Evolutionary conservation across 2,329 filamentous ascomycete genomes (phyloP), one percentile per base, ranked within the genome.

Genomic region (Diaporthe sp.): DNA sequence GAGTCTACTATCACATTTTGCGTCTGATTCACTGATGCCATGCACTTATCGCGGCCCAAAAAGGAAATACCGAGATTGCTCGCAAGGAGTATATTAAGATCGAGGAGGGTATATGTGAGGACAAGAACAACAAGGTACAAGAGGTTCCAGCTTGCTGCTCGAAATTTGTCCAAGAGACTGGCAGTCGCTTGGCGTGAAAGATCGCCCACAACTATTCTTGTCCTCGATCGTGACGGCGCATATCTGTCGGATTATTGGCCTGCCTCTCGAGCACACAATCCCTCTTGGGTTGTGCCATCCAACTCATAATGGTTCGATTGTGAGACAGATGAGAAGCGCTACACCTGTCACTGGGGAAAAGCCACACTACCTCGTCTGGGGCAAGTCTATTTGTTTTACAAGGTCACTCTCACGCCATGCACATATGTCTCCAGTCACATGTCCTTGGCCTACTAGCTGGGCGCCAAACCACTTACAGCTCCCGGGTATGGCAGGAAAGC

Each of bases 281-380:
- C 4, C n/a, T 53, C 47, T 55, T 39, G 13, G 22, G 22, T 70
- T 55, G 47, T 31, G 37, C 20, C 49, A 39, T 42, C 65, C n/a
- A 28, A 39, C 31, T 28, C n/a, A 55, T 31, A 22, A 70, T 53
- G 65, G 51, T 39, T n/a, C 31, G 34, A 55, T 51, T 28, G 34
- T 70, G 65, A 55, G 65, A 55, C 65, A 70, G 15, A 8, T 55
- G 15, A 13, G 22, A 68, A 25, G 47, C 47, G 25, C 31, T 28
- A 39, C 34, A 42, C 49, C n/a, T 42, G 65, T n/a, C n/a, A 42
- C 17, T 55, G 34, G n/a, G 22, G n/a, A 55, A 22, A 42, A 70
- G 34, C 47, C 49, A 70, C 37, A 42, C 8, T 65, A 13, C 60
- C 60, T 28, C 37, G 44, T 37, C 22, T 49, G 3, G 20, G 44